Conservation (phyloP, 2,329 filamentous ascomycete genomes). For the Xylariaceae sp. region DNA sequence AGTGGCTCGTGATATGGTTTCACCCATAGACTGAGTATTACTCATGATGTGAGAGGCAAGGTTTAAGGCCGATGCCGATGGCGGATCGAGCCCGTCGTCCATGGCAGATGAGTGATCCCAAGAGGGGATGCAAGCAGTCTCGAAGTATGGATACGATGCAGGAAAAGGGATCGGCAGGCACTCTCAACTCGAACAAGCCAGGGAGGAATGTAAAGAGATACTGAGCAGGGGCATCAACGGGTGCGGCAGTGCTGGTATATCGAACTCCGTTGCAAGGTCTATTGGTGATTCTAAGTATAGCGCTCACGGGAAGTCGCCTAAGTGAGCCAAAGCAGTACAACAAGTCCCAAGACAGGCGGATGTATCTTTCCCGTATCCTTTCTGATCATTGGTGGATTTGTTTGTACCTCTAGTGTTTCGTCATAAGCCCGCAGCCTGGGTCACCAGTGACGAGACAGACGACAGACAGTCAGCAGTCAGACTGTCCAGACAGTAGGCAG, state of each 20-base stretch:
- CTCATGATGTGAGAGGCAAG: slow-evolving; percentile 36
- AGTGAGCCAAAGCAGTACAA: slow-evolving; percentile 5
- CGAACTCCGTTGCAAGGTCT: slow-evolving; percentile 2
- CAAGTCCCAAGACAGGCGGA: neutral
- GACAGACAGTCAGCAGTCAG: neutral
- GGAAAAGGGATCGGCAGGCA: slow-evolving; percentile 3
- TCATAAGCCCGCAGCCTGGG: neutral
- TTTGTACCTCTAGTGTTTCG: neutral
- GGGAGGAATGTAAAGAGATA: slow-evolving; percentile 2
- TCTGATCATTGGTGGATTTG: neutral
- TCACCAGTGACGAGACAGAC: neutral
- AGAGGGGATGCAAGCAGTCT: neutral
- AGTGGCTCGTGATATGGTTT: slow-evolving; percentile 78
- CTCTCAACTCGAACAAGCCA: slow-evolving; percentile 5
- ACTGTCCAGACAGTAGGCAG: neutral
- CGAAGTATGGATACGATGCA: neutral
- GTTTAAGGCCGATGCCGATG: slow-evolving; percentile 35
- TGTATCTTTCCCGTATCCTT: neutral
- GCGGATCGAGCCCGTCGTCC: slow-evolving; percentile 36
- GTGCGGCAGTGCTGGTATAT: neutral
- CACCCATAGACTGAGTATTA: slow-evolving; percentile 42
- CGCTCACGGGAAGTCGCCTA: slow-evolving; percentile 7
- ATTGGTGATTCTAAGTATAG: slow-evolving; percentile 5
- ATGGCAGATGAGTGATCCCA: slow-evolving; percentile 23
- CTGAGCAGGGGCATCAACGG: slow-evolving; percentile 12